Evolutionary conservation across 2,329 filamentous ascomycete genomes (phyloP), one percentile per base, ranked within the genome.

Genomic region (Aspergillus fischeri): DNA sequence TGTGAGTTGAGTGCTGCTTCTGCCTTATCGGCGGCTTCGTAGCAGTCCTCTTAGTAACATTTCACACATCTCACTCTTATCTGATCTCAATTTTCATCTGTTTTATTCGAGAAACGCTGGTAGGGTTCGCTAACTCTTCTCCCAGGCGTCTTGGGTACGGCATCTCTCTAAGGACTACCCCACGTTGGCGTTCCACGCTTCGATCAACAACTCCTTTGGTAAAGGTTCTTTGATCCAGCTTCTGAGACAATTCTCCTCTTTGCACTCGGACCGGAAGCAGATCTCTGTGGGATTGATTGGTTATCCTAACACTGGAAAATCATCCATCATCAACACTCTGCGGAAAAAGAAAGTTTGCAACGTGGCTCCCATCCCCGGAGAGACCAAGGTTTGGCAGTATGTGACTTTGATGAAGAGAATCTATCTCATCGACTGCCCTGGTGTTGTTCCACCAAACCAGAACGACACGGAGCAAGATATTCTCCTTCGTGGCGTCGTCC

Each of bases 301-400:
- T 25, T 94, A 94, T 63, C 94, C 94, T 3, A 99, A 97, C 67
- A 92, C 91, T 0, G 94, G 94, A 67, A 99, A 99, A 75, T 96
- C 90, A 3, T 94, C 90, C 47, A 94, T 99, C 65, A 97, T 99
- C 78, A 99, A 99, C 77, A 96, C 93, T 0, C 79, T 99, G 2
- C 85, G 92, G 49, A 93, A 92, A 74, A 97, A 97, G 80, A 92
- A 94, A 73, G 92, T 97, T 44, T 92, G 92, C 78, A 94, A 83
- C 17, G 91, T 96, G 3, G 94, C 94, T 6, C 94, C 93, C 5
- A 96, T 97, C 60, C 93, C 94, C 6, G 94, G 92, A 14, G 92
- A 97, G 79, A 97, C 93, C 35, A 97, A 97, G 77, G 90, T 97
- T 29, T 97, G 94, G 93, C 93, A 97, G 73, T 97, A 97, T 70